Percentiles rank a stretch among this genome's conserved stretches.
Evolutionary conservation across 2,329 filamentous ascomycete species (phyloP).

Genomic region (Stylonectria norvegica): DNA sequence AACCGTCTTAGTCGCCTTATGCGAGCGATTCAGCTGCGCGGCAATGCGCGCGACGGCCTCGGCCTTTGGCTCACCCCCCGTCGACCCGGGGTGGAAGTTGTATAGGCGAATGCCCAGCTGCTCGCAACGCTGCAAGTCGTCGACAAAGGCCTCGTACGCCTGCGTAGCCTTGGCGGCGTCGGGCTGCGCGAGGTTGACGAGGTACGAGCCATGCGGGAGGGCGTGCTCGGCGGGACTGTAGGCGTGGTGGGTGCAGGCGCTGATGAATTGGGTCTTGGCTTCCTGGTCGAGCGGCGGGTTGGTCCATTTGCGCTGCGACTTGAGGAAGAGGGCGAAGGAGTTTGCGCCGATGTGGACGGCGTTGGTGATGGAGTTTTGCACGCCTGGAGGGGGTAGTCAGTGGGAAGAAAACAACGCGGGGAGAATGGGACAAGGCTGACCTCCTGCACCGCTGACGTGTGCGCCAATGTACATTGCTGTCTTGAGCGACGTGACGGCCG

Average conservation of each 20-base stretch:
- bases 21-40: conserved; percentile 74
- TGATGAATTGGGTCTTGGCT: conserved; percentile 65
- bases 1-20: conserved; percentile 71
- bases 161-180: conserved; percentile 78
- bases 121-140: conserved; percentile 84
- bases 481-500: conserved; percentile 59
- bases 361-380: conserved; percentile 83
- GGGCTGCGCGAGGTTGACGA: conserved; percentile 89
- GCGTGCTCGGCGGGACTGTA: conserved; percentile 72
- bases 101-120: conserved; percentile 84
- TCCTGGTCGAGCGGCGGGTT: conserved; percentile 72
- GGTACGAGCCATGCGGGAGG: conserved; percentile 91
- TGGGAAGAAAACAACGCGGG: conserved; percentile 2
- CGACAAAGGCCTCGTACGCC: conserved; percentile 80
- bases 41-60: conserved; percentile 78
- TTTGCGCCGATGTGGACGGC: conserved; percentile 81
- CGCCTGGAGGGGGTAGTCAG: conserved; percentile 52
- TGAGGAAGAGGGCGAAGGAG: conserved; percentile 90
- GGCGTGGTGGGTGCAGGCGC: conserved; percentile 61
- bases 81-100: conserved; percentile 94
- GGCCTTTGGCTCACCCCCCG: conserved; percentile 61
- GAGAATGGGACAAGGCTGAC: conserved; percentile 37
- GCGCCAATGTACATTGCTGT: conserved; percentile 80
- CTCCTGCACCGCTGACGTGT: conserved; percentile 86
- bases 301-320: conserved; percentile 93